phyloP scores from a whole-genome alignment of 2,329 filamentous ascomycete genomes.

The Claviceps capensis region DNA sequence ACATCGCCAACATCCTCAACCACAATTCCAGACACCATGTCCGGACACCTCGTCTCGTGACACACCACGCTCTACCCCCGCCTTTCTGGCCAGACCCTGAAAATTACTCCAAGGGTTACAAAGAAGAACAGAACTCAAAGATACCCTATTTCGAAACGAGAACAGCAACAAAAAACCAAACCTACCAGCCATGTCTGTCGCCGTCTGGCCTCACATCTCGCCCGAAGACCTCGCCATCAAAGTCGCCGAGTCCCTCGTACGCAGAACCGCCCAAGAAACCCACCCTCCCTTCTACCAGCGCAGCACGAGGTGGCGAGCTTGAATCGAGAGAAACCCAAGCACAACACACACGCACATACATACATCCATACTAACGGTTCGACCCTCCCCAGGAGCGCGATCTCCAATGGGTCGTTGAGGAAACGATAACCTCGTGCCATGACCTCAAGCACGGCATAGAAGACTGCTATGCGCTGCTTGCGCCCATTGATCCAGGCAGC shows the following conservation, averaged over 20 bases:
- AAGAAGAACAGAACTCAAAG: not conserved
- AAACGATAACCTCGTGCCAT: slow-evolving; percentile 33
- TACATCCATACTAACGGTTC: not conserved
- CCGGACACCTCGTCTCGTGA: no score
- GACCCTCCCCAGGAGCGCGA: slow-evolving; percentile 29
- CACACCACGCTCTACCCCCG: no score
- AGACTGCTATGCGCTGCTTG: slow-evolving; percentile 78
- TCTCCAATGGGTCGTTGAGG: slow-evolving; percentile 39
- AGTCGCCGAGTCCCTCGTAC: slow-evolving; percentile 37
- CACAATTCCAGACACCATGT: no score
- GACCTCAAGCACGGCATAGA: slow-evolving; percentile 55
- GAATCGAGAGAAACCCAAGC: not conserved
- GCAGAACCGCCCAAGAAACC: slow-evolving; percentile 7
- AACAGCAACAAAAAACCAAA: not conserved
- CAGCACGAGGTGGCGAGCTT: not conserved
- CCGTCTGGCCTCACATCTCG: slow-evolving; percentile 43
- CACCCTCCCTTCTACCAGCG: not conserved
- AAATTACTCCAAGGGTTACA: no score
- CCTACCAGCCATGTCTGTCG: slow-evolving; percentile 36
- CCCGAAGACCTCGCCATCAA: slow-evolving; percentile 35
- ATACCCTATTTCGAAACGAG: not conserved
- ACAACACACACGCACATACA: not conserved
- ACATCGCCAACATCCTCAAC: no score
- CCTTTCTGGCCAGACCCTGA: no score
- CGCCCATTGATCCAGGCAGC: slow-evolving; percentile 70